Conservation (phyloP, 2,329 filamentous ascomycete species). For the Xylariales sp. region DNA sequence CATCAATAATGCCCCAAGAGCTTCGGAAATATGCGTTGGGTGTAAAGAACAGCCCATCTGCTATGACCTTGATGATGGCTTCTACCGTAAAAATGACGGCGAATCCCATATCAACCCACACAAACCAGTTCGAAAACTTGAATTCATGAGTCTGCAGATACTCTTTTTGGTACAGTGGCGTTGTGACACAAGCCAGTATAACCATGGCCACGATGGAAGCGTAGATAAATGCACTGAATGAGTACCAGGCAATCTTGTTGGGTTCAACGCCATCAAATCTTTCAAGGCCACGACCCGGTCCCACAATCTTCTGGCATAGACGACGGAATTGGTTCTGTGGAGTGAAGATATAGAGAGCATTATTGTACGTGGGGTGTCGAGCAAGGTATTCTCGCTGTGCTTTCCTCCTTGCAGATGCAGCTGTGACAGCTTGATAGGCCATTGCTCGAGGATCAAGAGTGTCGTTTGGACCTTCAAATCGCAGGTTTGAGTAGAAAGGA, state of each 20-base stretch:
- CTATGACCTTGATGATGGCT: conserved; percentile 86
- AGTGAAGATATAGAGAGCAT: conserved; percentile 80
- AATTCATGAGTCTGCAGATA: conserved; percentile 63
- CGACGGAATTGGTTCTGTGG: conserved; percentile 74
- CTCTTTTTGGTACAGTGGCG: conserved; percentile 86
- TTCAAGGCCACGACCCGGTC: conserved; percentile 80
- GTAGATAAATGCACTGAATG: conserved; percentile 91
- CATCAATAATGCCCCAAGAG: conserved; percentile 95
- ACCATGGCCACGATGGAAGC: conserved; percentile 96
- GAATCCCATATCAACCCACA: conserved; percentile 89
- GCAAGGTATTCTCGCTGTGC: conserved; percentile 88
- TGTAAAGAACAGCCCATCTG: conserved; percentile 93
- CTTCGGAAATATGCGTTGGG: conserved; percentile 96
- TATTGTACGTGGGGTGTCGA: conserved; percentile 87
- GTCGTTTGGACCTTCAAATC: conserved; percentile 69
- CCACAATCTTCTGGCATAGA: conserved; percentile 84
- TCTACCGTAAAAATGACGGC: conserved; percentile 82
- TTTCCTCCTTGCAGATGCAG: conserved; percentile 75
- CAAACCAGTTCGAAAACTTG: conserved; percentile 79
- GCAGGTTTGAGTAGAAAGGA: conserved; percentile 80
- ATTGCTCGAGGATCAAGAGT: conserved; percentile 79
- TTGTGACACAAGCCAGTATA: conserved; percentile 89
- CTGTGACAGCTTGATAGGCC: conserved; percentile 84
- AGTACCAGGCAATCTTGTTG: conserved; percentile 86
- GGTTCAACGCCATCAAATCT: conserved; percentile 87